phyloP scores from a whole-genome alignment of 2,329 filamentous ascomycete genomes.

The Pseudogymnoascus sp. region DNA sequence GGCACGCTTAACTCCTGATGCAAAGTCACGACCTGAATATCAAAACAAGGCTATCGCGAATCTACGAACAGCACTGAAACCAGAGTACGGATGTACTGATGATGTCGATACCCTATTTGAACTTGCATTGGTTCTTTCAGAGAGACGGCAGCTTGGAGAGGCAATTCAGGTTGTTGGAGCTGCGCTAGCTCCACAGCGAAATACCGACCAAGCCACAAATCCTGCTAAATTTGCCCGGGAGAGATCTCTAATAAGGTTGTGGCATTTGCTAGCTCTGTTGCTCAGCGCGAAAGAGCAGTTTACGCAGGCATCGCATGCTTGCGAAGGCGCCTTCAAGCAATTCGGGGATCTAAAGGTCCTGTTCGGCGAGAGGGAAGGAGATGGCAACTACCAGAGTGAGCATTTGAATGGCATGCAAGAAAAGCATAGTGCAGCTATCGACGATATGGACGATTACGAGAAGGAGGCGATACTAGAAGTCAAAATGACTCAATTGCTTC shows the following conservation, averaged over 20 bases:
- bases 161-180: conserved; percentile 78
- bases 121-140: conserved; percentile 75
- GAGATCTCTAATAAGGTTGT: conserved; percentile 64
- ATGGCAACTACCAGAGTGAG: conserved; percentile 50
- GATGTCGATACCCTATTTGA: conserved; percentile 74
- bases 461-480: conserved; percentile 85
- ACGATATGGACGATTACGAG: conserved; percentile 75
- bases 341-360: conserved; percentile 65
- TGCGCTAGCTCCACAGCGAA: conserved; percentile 49
- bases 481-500: conserved; percentile 85
- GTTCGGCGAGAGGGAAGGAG: conserved; percentile 53
- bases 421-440: conserved; percentile 42
- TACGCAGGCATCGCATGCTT: conserved; percentile 68
- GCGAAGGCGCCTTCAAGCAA: conserved; percentile 85
- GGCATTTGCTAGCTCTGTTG: conserved; percentile 83
- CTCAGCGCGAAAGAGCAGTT: conserved; percentile 83
- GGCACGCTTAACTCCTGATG: conserved; percentile 74
- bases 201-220: conserved; percentile 37
- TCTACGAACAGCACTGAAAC: conserved; percentile 63
- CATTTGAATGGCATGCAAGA: conserved; percentile 44
- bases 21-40: conserved; percentile 59
- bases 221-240: conserved; percentile 39
- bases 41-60: conserved; percentile 70
- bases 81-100: conserved; percentile 54
- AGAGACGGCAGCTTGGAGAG: conserved; percentile 69